These are phyloP conservation scores for Sclerotinia trifoliorum DNA, from an alignment of 2,329 filamentous ascomycete genomes.

Conservation along the genomic window DNA sequence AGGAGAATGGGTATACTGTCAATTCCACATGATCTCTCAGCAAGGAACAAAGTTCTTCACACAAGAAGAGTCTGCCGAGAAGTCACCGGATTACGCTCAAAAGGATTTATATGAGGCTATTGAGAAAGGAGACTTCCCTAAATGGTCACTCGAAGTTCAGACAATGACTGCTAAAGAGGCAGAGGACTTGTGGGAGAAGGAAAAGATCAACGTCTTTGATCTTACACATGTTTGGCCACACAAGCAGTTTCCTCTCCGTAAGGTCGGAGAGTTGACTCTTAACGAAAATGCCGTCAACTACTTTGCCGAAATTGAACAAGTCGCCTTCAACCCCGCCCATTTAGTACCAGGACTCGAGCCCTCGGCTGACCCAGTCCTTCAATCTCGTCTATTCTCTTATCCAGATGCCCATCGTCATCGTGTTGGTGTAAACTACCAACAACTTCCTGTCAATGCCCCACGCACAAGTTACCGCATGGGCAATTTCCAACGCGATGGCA, in stretches of 20 bases:
- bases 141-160: conserved; percentile 56
- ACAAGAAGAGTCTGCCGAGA: conserved; percentile 47
- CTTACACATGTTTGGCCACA: conserved; percentile 56
- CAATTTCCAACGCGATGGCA: conserved; percentile 43
- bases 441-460: conserved; percentile 48
- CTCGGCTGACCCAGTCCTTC: conserved; percentile 66
- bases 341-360: conserved; percentile 65
- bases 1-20: conserved; percentile 53
- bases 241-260: conserved; percentile 47
- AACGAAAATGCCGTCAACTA: conserved; percentile 55
- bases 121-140: conserved; percentile 51
- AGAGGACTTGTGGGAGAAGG: conserved; percentile 43
- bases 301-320: conserved; percentile 66
- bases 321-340: conserved; percentile 65
- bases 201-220: conserved; percentile 52
- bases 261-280: conserved; percentile 49
- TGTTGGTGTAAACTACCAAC: conserved; percentile 57
- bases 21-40: conserved; percentile 53
- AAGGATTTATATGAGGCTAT: conserved; percentile 56
- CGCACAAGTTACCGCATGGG: conserved; percentile 27
- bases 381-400: conserved; percentile 68
- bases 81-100: conserved; percentile 50
- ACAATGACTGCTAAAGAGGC: conserved; percentile 52
- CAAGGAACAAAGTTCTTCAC: conserved; percentile 53
- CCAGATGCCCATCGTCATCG: conserved; percentile 60